Evolutionary conservation across 768 basidiomycete species (phyloP).

Genomic region (Boletus rufocinnamomeus): DNA sequence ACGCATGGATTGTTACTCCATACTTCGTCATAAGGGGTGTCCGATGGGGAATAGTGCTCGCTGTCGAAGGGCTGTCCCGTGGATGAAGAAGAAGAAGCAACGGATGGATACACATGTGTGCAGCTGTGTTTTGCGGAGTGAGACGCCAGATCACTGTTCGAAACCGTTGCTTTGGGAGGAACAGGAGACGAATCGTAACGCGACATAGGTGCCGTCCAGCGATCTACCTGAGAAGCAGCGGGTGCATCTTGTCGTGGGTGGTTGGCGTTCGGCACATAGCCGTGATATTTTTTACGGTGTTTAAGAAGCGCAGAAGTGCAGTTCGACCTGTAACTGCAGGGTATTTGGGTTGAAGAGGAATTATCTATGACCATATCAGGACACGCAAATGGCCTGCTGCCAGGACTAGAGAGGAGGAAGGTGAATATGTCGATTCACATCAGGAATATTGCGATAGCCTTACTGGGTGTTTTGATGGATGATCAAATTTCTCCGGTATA

Average conservation of each 20-base stretch:
- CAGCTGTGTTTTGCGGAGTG: neutral
- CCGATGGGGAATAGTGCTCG: neutral
- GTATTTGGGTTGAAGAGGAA: neutral
- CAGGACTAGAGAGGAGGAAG: neutral
- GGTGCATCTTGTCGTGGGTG: neutral
- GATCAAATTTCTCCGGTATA: neutral
- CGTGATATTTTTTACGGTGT: neutral
- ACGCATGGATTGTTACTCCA: neutral
- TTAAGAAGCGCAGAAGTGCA: neutral
- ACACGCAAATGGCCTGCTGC: neutral
- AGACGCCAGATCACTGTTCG: neutral
- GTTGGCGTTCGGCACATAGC: neutral
- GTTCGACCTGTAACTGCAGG: neutral
- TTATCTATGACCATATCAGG: neutral
- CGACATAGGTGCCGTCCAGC: neutral
- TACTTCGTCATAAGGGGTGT: neutral
- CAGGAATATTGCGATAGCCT: neutral
- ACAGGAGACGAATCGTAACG: neutral
- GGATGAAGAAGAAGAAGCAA: neutral
- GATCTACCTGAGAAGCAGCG: neutral
- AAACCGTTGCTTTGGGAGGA: too few relatives aligned
- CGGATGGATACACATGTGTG: neutral
- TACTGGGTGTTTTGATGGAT: neutral
- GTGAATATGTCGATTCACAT: neutral
- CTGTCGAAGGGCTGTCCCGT: neutral